phyloP scores from a whole-genome alignment of 2,329 filamentous ascomycete genomes.

The Blastomyces emzantsi region DNA sequence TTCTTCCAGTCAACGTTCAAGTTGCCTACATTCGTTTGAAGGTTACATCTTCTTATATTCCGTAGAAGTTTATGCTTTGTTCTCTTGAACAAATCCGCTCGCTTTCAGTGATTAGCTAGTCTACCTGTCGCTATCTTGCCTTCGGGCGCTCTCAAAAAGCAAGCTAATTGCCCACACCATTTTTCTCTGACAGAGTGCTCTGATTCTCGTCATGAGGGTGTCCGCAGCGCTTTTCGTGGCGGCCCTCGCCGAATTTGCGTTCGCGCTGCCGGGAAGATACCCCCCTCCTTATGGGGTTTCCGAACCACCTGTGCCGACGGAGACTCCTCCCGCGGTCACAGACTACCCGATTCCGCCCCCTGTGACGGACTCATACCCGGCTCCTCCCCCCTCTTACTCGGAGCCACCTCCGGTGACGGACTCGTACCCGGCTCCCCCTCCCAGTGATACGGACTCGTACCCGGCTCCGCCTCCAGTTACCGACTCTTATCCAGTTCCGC shows the following conservation, averaged over 20 bases:
- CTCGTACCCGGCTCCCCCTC: neutral
- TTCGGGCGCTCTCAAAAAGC: neutral
- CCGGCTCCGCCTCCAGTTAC: neutral
- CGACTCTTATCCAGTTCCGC: neutral
- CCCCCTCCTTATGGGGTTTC: neutral
- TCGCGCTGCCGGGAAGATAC: neutral
- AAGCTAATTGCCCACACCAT: neutral
- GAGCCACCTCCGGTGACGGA: neutral
- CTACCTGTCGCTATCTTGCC: conserved; percentile 1
- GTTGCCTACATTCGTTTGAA: conserved; percentile 4
- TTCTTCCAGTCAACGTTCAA: conserved; percentile 2
- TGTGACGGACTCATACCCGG: neutral
- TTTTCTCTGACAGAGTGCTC: neutral
- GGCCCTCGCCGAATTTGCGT: conserved; percentile 5
- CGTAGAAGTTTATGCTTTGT: neutral
- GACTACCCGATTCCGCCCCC: neutral
- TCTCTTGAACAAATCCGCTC: conserved; percentile 7
- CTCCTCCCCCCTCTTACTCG: too few relatives aligned
- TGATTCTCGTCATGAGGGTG: conserved; percentile 2
- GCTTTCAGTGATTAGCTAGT: conserved; percentile 1
- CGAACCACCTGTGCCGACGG: neutral
- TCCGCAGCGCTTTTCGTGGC: conserved; percentile 1
- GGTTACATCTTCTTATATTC: neutral
- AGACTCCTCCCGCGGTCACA: neutral
- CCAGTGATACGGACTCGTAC: neutral